Percentiles rank a stretch among this genome's conserved stretches.
Conservation (phyloP, 345 rosid genomes). For the Boechera stricta region DNA sequence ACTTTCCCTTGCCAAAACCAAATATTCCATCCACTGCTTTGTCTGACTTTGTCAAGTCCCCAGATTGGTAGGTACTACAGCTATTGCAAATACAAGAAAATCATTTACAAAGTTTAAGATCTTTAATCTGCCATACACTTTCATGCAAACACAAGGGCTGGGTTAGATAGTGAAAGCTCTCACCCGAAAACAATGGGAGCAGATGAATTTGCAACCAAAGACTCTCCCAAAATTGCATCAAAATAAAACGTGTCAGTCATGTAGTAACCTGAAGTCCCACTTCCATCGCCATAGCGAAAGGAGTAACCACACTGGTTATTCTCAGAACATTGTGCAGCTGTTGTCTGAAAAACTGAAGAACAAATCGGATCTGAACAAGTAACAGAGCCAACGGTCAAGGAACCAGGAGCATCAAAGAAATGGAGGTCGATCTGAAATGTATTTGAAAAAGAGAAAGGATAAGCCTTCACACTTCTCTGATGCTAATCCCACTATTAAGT, state of each 20-base stretch:
- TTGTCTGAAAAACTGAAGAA: constrained; percentile 60
- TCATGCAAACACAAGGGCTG: constrained; percentile 8
- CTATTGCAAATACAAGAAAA: constrained; percentile 49
- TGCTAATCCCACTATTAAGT: constrained; percentile 12
- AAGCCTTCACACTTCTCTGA: constrained; percentile 22
- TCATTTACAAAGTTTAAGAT: not conserved
- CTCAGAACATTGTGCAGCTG: constrained; percentile 71
- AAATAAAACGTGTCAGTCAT: constrained; percentile 71
- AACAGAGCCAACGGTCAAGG: constrained; percentile 68
- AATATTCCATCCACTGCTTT: constrained; percentile 98
- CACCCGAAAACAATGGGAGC: constrained; percentile 87
- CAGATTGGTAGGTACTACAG: constrained; percentile 88
- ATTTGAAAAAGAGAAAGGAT: constrained; percentile 11
- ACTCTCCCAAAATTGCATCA: constrained; percentile 71
- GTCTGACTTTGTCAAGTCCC: constrained; percentile 82
- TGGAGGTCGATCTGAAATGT: constrained; percentile 71
- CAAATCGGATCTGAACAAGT: constrained; percentile 62
- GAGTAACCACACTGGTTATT: constrained; percentile 81
- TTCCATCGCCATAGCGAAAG: constrained; percentile 90
- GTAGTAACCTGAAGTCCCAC: constrained; percentile 94
- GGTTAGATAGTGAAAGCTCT: constrained; percentile 38
- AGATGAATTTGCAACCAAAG: constrained; percentile 76
- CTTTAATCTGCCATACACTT: not conserved
- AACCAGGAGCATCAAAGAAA: constrained; percentile 71
- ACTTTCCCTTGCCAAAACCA: constrained; percentile 89